Evolutionary conservation across 2,329 filamentous ascomycete species (phyloP).

Genomic region (Claviceps lovelessii): DNA sequence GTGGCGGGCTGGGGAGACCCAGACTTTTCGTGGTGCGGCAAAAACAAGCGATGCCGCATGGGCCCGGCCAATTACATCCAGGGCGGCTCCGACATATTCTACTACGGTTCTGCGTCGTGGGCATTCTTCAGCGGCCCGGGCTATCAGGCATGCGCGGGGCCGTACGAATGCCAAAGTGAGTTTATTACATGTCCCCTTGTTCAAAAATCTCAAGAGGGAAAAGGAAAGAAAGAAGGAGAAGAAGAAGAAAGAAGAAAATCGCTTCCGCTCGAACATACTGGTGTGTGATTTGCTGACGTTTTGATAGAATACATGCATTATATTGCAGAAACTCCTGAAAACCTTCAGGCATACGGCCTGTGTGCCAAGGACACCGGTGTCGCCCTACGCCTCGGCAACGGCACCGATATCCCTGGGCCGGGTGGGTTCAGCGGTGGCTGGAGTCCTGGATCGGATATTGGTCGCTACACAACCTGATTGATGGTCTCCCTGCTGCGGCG

Average conservation of each 20-base stretch:
- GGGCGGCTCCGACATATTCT: constrained; percentile 26
- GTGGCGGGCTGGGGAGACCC: constrained; percentile 25
- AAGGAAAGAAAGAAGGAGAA: too few species aligned
- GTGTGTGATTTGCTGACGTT: background rate
- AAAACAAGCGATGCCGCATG: constrained; percentile 27
- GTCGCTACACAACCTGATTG: constrained; percentile 19
- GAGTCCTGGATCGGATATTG: constrained; percentile 20
- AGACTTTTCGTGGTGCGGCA: constrained; percentile 25
- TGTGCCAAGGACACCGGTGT: constrained; percentile 25
- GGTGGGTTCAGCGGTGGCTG: constrained; percentile 23
- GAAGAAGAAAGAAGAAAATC: too few species aligned
- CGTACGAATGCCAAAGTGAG: constrained; percentile 3
- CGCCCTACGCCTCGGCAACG: constrained; percentile 22
- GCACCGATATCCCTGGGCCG: constrained; percentile 17
- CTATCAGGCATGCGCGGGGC: constrained; percentile 19
- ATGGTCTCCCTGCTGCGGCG: background rate
- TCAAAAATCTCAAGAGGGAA: too few species aligned
- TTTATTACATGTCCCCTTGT: background rate
- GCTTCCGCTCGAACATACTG: too few species aligned
- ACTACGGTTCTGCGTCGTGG: constrained; percentile 29
- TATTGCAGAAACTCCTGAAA: constrained; percentile 22
- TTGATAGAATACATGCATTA: constrained; percentile 22
- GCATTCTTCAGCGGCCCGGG: constrained; percentile 27
- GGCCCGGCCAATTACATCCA: constrained; percentile 27
- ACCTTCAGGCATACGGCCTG: constrained; percentile 27